A percentile compares a stretch with the other conserved stretches of the same genome.
Evolutionary conservation across 2,329 filamentous ascomycete genomes (phyloP).

Genomic region (Fusarium sacchari): DNA sequence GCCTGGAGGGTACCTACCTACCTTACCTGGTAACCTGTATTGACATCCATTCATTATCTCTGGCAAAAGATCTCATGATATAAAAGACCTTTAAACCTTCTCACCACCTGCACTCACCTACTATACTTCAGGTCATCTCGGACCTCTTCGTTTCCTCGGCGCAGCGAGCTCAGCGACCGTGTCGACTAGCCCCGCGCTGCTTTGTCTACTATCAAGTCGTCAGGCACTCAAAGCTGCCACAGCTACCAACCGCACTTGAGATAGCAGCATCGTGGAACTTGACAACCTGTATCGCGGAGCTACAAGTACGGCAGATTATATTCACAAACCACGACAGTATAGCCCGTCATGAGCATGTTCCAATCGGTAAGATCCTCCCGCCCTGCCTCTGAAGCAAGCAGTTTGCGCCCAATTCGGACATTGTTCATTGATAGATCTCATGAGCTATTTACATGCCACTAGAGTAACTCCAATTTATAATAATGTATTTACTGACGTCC

Average conservation of each 20-base stretch:
- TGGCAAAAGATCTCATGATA: neutral
- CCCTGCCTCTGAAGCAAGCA: neutral
- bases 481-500: neutral
- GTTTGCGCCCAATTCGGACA: neutral
- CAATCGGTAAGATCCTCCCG: conserved; percentile 39
- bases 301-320: neutral
- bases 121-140: neutral
- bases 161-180: neutral
- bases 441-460: conserved; percentile 30
- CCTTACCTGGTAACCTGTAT: neutral
- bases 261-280: conserved; percentile 30
- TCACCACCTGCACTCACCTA: neutral
- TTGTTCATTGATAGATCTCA: neutral
- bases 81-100: neutral
- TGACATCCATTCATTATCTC: neutral
- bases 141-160: neutral
- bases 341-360: conserved; percentile 41
- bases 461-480: neutral
- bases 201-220: conserved; percentile 10
- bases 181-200: conserved; percentile 7
- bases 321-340: neutral
- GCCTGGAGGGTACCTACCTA: neutral
- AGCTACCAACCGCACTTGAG: conserved; percentile 6
- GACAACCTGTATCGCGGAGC: neutral
- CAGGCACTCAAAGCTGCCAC: conserved; percentile 10